These are phyloP conservation scores for Daldinia bambusicola DNA, from an alignment of 495 filamentous ascomycete genomes.

Conservation along the genomic window DNA sequence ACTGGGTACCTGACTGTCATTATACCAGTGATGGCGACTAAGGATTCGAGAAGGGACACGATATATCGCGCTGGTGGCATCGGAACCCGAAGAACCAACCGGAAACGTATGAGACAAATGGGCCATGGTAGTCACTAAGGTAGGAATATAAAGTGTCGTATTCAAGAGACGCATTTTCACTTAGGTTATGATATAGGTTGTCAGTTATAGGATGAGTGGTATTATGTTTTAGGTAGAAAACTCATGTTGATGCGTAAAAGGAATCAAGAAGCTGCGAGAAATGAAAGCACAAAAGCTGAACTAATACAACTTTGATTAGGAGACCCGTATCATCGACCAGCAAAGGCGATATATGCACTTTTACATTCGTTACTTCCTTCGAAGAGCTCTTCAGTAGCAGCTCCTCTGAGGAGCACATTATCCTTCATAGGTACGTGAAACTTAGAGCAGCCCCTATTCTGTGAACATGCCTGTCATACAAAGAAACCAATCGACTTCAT, in stretches of 20 bases:
- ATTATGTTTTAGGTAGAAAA: slow-evolving; percentile 1
- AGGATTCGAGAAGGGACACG: neutral
- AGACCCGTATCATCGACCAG: neutral
- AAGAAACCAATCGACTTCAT: no score
- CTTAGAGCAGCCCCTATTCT: no score
- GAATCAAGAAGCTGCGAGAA: neutral
- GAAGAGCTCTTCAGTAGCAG: neutral
- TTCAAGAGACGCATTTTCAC: slow-evolving; percentile 14
- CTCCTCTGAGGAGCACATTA: neutral
- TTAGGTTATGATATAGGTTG: neutral
- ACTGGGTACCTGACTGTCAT: slow-evolving; percentile 5
- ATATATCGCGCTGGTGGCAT: neutral
- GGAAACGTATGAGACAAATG: neutral
- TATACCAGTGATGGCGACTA: slow-evolving; percentile 14
- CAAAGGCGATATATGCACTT: neutral
- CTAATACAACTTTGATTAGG: neutral
- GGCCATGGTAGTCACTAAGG: neutral
- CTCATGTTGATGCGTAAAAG: neutral
- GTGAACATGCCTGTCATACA: no score
- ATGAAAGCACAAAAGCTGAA: neutral
- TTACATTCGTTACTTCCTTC: neutral
- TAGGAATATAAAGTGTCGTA: neutral
- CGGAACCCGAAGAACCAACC: neutral
- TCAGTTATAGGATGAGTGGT: neutral
- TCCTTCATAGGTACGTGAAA: neutral